Base-by-base conservation (phyloP, 176 grass and related monocot genomes). In the Rhynchospora breviuscula region DNA sequence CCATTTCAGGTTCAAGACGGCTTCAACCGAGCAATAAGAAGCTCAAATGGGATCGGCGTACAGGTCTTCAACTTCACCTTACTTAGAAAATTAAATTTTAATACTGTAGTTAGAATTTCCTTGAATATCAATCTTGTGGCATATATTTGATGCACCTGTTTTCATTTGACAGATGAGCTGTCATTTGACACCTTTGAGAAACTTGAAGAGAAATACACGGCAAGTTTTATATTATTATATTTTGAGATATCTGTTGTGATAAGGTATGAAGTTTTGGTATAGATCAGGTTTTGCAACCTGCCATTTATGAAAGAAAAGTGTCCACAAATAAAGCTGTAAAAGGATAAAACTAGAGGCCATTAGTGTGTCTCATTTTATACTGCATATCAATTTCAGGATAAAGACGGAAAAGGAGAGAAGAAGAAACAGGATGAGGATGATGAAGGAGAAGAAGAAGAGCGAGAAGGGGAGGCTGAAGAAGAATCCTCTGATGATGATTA, bases 131-230 rank as follows among this genome's bases (percentile, higher is more conserved):
- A 63, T 60, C 66, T 60, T 59, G 21, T 75, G 33, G 21, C 70
- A 75, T 52, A 45, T 51, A 75, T 75, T 75, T 77, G 49, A 44
- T 82, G 17, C 19, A 17, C 65, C 49, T 56, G 49, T 77, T 47
- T 71, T 26, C 49, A 77, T 53, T 79, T 87, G 49, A 63, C 80
- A 90, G 88, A 72, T 86, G 70, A 87, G 68, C 75, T 56, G 63
- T 18, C 63, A 47, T 72, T 90, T 65, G 80, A 86, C 65, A 47
- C 54, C 45, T 84, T 90, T 75, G 85, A 69, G 67, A 90, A 87
- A 43, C 85, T 90, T 51, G 88, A 87, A 90, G 85, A 90, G 63
- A 84, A 74, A 56, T 6, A 75, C 25, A 81, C 87, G 88, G 88
- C 71, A 87, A 87, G 88, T 54, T 84, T 51, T 66, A 53, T 72